These are phyloP conservation scores for Hymenoscyphus albidus DNA, from an alignment of 2,329 filamentous ascomycete genomes.

Conservation along the genomic window DNA sequence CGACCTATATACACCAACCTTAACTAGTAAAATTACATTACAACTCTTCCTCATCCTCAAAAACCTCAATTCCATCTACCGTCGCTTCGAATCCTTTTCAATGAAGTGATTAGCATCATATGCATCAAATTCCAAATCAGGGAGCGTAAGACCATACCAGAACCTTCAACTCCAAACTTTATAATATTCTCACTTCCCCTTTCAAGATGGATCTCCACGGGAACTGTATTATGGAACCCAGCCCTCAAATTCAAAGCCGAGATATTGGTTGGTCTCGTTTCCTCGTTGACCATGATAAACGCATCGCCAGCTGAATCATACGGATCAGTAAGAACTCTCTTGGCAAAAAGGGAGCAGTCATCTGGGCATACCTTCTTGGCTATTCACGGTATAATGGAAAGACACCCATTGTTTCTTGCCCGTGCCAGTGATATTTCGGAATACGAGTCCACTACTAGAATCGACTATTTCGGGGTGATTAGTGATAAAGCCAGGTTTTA, in stretches of 20 bases:
- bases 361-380: conserved; percentile 27
- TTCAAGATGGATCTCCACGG: conserved; percentile 34
- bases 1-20: no score
- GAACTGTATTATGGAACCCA: conserved; percentile 37
- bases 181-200: conserved; percentile 37
- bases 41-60: conserved; percentile 13
- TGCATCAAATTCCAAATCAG: neutral
- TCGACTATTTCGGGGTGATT: conserved; percentile 22
- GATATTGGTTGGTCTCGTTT: conserved; percentile 35
- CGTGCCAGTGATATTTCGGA: conserved; percentile 38
- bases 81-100: conserved; percentile 18
- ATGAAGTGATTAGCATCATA: neutral
- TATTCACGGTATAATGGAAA: conserved; percentile 37
- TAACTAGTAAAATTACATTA: no score
- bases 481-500: neutral
- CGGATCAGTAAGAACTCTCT: neutral
- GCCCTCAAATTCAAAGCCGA: conserved; percentile 38
- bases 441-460: conserved; percentile 32
- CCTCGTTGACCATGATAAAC: conserved; percentile 37
- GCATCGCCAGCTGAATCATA: conserved; percentile 33
- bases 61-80: conserved; percentile 19
- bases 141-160: conserved; percentile 23
- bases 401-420: conserved; percentile 38
- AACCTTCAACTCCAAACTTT: conserved; percentile 35
- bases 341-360: neutral